Conservation (phyloP, 1,139 yeast species). For the Hansenula anomala region DNA sequence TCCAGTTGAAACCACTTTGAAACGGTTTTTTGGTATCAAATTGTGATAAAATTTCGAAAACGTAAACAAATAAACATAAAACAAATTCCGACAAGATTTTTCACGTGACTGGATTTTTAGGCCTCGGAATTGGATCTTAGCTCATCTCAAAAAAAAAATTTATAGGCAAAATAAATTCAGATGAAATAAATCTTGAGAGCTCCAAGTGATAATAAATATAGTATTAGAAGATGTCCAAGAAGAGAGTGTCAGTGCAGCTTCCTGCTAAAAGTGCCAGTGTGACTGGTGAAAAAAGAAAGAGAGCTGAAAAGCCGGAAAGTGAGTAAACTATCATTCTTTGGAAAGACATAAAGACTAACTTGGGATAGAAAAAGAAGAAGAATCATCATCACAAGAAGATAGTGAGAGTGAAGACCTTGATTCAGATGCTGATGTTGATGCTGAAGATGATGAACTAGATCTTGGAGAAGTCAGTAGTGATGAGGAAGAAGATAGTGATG, state of each 20-base stretch:
- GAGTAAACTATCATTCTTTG: neutral
- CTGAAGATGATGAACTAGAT: constrained; percentile 11
- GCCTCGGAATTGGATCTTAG: no score
- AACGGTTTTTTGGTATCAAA: no score
- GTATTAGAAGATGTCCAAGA: constrained; percentile 12
- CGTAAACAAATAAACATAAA: neutral
- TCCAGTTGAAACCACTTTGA: no score
- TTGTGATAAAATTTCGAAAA: no score
- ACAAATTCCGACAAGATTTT: neutral
- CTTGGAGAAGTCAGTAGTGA: constrained; percentile 10
- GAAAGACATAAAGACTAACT: no score
- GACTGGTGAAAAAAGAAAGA: constrained; percentile 4
- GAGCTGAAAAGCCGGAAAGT: constrained; percentile 3
- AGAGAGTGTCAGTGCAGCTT: constrained; percentile 10
- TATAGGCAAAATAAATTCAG: neutral
- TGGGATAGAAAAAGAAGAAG: constrained; percentile 5
- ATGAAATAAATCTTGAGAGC: neutral
- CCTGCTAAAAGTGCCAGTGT: constrained; percentile 6
- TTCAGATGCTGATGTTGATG: constrained; percentile 15
- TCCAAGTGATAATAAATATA: no score
- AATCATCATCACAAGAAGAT: no score
- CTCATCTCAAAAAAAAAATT: constrained; percentile 2
- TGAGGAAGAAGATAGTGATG: constrained; percentile 20
- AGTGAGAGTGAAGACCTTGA: constrained; percentile 5
- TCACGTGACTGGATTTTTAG: no score